phyloP scores from a whole-genome alignment of 2,329 filamentous ascomycete species.

The Tothia fuscella region DNA sequence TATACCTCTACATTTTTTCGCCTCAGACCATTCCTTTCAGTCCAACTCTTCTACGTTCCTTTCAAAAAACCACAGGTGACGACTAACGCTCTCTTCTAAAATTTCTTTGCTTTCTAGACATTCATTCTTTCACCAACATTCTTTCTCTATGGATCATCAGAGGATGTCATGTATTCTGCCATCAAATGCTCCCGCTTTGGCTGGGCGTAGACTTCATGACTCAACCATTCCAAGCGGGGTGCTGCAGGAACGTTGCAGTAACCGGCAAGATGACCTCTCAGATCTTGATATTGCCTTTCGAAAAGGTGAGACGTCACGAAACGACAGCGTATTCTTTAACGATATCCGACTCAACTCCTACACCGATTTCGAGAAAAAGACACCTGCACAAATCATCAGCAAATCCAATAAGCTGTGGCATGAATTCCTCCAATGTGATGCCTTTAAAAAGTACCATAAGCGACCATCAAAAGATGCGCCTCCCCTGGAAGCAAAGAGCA shows the following conservation, averaged over 20 bases:
- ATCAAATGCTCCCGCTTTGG: constrained; percentile 29
- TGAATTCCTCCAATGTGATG: constrained; percentile 8
- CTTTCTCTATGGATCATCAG: constrained; percentile 7
- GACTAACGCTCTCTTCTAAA: neutral
- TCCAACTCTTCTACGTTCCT: too few relatives aligned
- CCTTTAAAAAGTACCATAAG: constrained; percentile 33
- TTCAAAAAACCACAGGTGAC: too few relatives aligned
- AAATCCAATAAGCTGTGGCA: neutral
- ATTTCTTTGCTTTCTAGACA: neutral
- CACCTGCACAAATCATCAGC: neutral
- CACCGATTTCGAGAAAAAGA: constrained; percentile 13
- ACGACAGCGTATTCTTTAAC: constrained; percentile 20
- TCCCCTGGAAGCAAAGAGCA: constrained; percentile 21
- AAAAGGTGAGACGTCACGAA: constrained; percentile 4
- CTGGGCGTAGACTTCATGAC: constrained; percentile 16
- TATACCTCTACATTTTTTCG: too few relatives aligned
- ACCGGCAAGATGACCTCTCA: constrained; percentile 25
- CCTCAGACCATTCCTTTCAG: too few relatives aligned
- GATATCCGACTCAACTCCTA: constrained; percentile 15
- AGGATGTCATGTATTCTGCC: constrained; percentile 28
- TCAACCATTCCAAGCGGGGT: constrained; percentile 21
- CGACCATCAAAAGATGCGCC: constrained; percentile 25
- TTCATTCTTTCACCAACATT: constrained; percentile 5
- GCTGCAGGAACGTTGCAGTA: constrained; percentile 31
- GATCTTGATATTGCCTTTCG: constrained; percentile 13